These are phyloP conservation scores for Aphanomyces cochlioides DNA, from an alignment of 352 stramenopile species.

Conservation along the genomic window DNA sequence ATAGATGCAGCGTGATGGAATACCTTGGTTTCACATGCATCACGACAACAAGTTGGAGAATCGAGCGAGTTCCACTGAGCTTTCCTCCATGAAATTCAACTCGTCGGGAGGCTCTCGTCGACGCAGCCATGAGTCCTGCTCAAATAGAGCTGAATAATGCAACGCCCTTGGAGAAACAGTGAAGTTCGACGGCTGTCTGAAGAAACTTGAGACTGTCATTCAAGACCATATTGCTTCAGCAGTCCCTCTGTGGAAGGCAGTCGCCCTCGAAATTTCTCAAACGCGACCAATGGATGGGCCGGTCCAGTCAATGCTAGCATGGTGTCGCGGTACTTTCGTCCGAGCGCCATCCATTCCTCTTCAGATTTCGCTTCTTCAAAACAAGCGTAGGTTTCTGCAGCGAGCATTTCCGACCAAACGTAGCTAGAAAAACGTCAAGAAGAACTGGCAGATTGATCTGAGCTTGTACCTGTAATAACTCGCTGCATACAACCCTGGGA, in stretches of 20 bases:
- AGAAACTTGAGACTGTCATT: too few relatives aligned
- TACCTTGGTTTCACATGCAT: too few relatives aligned
- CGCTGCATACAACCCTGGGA: constrained; percentile 94
- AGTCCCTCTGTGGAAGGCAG: constrained; percentile 91
- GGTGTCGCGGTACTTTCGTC: constrained; percentile 90
- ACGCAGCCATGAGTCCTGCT: too few relatives aligned
- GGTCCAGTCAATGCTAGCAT: constrained; percentile 86
- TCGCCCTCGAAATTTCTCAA: constrained; percentile 92
- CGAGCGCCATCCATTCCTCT: constrained; percentile 65
- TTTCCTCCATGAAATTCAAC: too few relatives aligned
- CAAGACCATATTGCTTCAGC: constrained; percentile 86
- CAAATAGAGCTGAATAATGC: too few relatives aligned
- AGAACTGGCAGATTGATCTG: not conserved
- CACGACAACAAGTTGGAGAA: too few relatives aligned
- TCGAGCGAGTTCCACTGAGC: too few relatives aligned
- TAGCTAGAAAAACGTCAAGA: constrained; percentile 51
- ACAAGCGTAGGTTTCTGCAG: constrained; percentile 94
- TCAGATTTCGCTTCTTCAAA: constrained; percentile 91
- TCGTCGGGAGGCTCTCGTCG: too few relatives aligned
- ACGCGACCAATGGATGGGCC: constrained; percentile 89
- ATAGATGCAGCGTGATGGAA: too few relatives aligned
- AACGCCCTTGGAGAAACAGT: too few relatives aligned
- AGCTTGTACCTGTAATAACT: constrained; percentile 92
- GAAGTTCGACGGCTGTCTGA: too few relatives aligned
- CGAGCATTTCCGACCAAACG: constrained; percentile 98